Conservation (phyloP, 192 early-diverging fungal species). For the Piromyces finnis region DNA sequence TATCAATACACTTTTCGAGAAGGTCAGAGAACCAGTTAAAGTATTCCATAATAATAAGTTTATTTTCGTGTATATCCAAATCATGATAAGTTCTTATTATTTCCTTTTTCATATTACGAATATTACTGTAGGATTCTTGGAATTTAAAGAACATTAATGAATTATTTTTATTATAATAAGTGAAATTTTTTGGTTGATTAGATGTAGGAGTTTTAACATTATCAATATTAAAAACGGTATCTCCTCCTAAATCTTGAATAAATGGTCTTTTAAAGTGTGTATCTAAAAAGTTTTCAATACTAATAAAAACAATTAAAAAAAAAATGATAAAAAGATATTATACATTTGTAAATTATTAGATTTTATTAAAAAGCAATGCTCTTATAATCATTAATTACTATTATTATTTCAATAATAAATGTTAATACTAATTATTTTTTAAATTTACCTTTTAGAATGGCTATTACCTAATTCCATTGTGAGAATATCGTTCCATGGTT, state of each 20-base stretch:
- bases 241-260: neutral
- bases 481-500: neutral
- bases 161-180: neutral
- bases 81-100: neutral
- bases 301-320: neutral
- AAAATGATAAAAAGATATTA: too few relatives aligned
- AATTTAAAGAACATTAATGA: neutral
- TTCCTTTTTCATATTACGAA: neutral
- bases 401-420: too few relatives aligned
- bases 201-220: neutral
- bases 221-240: neutral
- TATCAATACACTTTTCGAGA: neutral
- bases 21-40: neutral
- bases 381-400: too few relatives aligned
- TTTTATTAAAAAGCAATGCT: too few relatives aligned
- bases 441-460: neutral
- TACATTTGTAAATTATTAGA: too few relatives aligned
- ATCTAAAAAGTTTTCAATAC: neutral
- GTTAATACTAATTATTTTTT: too few relatives aligned
- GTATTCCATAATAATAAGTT: neutral
- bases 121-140: neutral
- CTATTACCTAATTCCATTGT: neutral
- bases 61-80: neutral
- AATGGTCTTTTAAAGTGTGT: neutral
- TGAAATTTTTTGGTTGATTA: neutral